These are phyloP conservation scores for Achaetomiella virescens DNA, from an alignment of 495 filamentous ascomycete genomes.

Conservation along the genomic window DNA sequence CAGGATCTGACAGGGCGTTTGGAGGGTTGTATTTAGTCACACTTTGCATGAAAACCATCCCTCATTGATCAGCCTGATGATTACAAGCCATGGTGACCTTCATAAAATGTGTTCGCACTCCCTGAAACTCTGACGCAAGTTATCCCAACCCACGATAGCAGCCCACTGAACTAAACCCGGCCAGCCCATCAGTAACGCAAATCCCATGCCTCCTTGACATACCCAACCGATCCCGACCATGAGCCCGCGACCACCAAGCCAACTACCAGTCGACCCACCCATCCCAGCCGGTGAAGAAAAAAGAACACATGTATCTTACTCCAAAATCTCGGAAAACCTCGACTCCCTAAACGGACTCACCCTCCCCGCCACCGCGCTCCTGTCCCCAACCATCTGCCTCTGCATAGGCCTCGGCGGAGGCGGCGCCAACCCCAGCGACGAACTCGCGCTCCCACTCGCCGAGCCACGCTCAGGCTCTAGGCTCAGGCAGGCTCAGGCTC, in stretches of 20 bases:
- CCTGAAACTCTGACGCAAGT: too few species aligned
- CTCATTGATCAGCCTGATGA: not conserved
- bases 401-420: slow-evolving; percentile 14
- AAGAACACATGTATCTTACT: too few species aligned
- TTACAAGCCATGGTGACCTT: too few species aligned
- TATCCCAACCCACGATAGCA: too few species aligned
- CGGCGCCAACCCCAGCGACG: slow-evolving; percentile 14
- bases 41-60: not conserved
- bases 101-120: too few species aligned
- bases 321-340: slow-evolving; percentile 34
- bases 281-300: too few species aligned
- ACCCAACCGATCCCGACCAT: too few species aligned
- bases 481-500: too few species aligned
- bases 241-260: not conserved
- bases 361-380: slow-evolving; percentile 8
- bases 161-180: too few species aligned
- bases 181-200: too few species aligned
- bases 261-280: not conserved
- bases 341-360: slow-evolving; percentile 41
- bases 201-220: too few species aligned
- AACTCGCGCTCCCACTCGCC: slow-evolving; percentile 1
- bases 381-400: not conserved
- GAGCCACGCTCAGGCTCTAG: too few species aligned
- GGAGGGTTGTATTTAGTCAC: not conserved
- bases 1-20: not conserved